A percentile compares a stretch with the other conserved stretches of the same genome.
phyloP scores from a whole-genome alignment of 2,329 filamentous ascomycete genomes.

The Colletotrichum sp. region DNA sequence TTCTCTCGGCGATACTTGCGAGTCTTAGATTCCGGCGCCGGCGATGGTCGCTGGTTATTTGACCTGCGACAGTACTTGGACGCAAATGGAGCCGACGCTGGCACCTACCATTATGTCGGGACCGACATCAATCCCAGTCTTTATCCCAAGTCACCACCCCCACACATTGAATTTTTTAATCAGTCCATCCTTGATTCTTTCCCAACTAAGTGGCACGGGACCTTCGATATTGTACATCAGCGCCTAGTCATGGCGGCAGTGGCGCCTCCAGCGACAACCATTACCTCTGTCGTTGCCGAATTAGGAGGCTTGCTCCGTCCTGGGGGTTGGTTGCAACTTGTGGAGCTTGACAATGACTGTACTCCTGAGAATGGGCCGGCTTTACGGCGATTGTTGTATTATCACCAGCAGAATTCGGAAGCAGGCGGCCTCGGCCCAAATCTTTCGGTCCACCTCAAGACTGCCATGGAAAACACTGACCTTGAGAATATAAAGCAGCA shows the following conservation, averaged over 20 bases:
- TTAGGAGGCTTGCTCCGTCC: neutral
- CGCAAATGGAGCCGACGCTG: neutral
- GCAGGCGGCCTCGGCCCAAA: neutral
- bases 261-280: neutral
- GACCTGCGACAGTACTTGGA: neutral
- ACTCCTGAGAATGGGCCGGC: neutral
- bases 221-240: conserved; percentile 12
- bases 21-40: conserved; percentile 2
- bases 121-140: conserved; percentile 3
- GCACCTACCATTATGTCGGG: neutral
- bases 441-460: neutral
- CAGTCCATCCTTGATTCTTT: conserved; percentile 5
- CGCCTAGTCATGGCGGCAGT: neutral
- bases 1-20: neutral
- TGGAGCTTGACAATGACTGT: neutral
- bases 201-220: neutral
- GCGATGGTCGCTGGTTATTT: conserved; percentile 5
- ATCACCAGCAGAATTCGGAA: neutral
- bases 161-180: neutral
- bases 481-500: neutral
- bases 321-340: conserved; percentile 6
- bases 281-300: neutral
- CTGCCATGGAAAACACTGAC: neutral
- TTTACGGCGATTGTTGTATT: neutral
- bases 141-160: neutral